These are phyloP conservation scores for Larix kaempferi DNA, from an alignment of 75 land plant genomes.

Conservation along the genomic window DNA sequence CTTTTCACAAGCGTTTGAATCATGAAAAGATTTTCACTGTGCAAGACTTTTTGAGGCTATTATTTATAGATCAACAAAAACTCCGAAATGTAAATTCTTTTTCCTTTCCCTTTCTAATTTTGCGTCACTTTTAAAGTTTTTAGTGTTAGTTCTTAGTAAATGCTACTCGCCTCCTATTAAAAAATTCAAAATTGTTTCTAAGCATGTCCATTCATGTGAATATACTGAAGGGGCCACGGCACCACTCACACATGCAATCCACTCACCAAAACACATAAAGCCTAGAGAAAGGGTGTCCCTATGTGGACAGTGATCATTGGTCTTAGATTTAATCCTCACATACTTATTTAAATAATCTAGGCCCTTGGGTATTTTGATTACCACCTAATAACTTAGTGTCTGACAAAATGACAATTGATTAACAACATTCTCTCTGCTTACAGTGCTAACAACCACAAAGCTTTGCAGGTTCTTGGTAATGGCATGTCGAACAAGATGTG, in stretches of 20 bases:
- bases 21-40: conserved; percentile 53
- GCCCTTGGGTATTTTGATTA: background rate
- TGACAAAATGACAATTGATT: background rate
- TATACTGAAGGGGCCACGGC: background rate
- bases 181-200: background rate
- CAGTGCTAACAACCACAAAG: conserved; percentile 2
- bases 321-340: background rate
- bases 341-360: background rate
- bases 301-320: background rate
- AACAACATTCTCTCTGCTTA: background rate
- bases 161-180: background rate
- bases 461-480: conserved; percentile 53
- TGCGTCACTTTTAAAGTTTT: background rate
- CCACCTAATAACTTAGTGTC: background rate
- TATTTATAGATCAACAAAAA: conserved; percentile 33
- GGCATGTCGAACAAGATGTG: conserved; percentile 82
- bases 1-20: conserved; percentile 72
- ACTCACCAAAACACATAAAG: background rate
- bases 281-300: background rate
- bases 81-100: conserved; percentile 16
- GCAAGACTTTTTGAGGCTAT: conserved; percentile 53
- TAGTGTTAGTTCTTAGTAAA: background rate
- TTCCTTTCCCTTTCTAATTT: background rate
- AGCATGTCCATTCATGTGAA: background rate
- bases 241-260: background rate